Evolutionary conservation across 148 eudicot genomes (phyloP), one percentile per base, ranked within the genome.

Genomic region (Amaranthus hypochondriacus): DNA sequence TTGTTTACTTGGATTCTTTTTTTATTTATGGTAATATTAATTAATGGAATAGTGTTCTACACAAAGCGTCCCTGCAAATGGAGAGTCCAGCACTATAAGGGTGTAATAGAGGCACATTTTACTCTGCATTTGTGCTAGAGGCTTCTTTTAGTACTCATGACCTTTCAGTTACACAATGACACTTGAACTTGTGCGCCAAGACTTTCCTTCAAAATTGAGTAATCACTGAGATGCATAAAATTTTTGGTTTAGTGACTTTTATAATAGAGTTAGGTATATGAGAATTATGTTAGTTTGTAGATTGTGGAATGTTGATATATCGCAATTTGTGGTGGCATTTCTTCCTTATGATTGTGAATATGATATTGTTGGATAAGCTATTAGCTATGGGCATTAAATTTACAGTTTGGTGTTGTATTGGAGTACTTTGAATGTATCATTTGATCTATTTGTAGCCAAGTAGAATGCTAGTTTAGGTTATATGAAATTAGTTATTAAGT

Each of bases 401-500:
- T 48, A 48, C 42, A 69, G 67, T 42, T 51, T 43, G 39, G 59
- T 50, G 52, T 21, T 56, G 28, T 55, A 14, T 57, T 75, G 64
- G 64, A 48, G 2, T 28, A 64, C 56, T 51, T 62, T 2, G 15
- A 73, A 9, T 28, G 73, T 46, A 4, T 9, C 28, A 10, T 48
- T 28, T 28, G 39, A 28, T 28, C 39, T 28, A 0, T 28, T 28
- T 52, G 63, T 18, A 12, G 4, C 55, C 55, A 21, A 56, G 57
- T 47, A 28, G 58, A 21, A 49, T 54, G 78, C 15, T 68, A 68
- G 68, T 48, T 42, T n/a, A 66, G 48, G 53, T 0, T 51, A 51
- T 76, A n/a, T 28, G 5, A 15, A 53, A 42, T 21, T 59, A 59
- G 67, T 28, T 28, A 28, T 28, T 28, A 2, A 28, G 39, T 28